Percentiles rank a stretch among this genome's conserved stretches.
phyloP scores from a whole-genome alignment of 108 stramenopile genomes.

The Skeletonema potamos region DNA sequence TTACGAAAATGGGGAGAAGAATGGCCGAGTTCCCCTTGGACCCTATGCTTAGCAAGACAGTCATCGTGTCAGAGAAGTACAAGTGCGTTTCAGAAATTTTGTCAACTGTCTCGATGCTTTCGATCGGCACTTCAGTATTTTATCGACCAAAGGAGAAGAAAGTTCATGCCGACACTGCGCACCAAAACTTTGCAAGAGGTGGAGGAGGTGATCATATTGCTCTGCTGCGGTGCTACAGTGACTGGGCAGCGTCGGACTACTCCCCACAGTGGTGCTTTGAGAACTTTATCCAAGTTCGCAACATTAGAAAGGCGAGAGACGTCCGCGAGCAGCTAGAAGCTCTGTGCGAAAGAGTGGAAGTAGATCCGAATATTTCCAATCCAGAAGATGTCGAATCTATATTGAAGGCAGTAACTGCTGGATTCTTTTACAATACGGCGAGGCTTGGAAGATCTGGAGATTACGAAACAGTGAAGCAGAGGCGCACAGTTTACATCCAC shows the following conservation, averaged over 20 bases:
- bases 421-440: slow-evolving; percentile 98
- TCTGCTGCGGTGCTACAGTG: slow-evolving; percentile 87
- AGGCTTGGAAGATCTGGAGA: slow-evolving; percentile 88
- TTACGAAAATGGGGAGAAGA: slow-evolving; percentile 97
- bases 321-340: slow-evolving; percentile 98
- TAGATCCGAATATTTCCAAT: slow-evolving; percentile 76
- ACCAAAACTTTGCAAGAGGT: slow-evolving; percentile 95
- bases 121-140: slow-evolving; percentile 92
- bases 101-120: slow-evolving; percentile 95
- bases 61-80: slow-evolving; percentile 95
- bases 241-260: slow-evolving; percentile 95
- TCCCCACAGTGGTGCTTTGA: slow-evolving; percentile 98
- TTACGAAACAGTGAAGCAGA: slow-evolving; percentile 96
- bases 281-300: slow-evolving; percentile 95
- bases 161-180: slow-evolving; percentile 97
- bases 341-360: slow-evolving; percentile 97
- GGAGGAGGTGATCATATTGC: slow-evolving; percentile 97
- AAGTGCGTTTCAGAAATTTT: slow-evolving; percentile 91
- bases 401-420: slow-evolving; percentile 93
- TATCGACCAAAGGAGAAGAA: slow-evolving; percentile 97
- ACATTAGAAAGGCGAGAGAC: slow-evolving; percentile 93
- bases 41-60: slow-evolving; percentile 95
- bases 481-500: slow-evolving; percentile 95
- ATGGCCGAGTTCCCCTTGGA: slow-evolving; percentile 99
- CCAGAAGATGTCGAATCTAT: slow-evolving; percentile 79